Evolutionary conservation across 371 early-diverging fungal genomes (phyloP).

Genomic region (Catenaria anguillulae): DNA sequence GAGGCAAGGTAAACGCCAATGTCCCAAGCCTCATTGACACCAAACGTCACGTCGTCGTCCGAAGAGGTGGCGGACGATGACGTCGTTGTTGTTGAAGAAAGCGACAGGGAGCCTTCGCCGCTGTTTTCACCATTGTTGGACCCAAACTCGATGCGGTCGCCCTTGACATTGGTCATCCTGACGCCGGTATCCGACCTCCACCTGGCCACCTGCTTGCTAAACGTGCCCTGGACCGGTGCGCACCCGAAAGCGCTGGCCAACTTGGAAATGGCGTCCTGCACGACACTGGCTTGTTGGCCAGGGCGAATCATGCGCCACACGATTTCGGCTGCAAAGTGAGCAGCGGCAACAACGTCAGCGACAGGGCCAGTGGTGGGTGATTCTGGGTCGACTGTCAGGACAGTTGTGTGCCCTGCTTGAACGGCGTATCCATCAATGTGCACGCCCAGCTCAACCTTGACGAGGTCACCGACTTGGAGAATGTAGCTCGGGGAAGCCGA

Average conservation of each 20-base stretch:
- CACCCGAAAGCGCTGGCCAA: not conserved
- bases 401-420: conserved; percentile 66
- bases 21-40: conserved; percentile 1
- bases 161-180: too few relatives aligned
- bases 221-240: conserved; percentile 1
- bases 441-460: conserved; percentile 80
- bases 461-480: conserved; percentile 63
- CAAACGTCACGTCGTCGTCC: not conserved
- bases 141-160: too few relatives aligned
- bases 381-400: conserved; percentile 43
- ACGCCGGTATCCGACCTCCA: not conserved
- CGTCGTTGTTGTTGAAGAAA: too few relatives aligned
- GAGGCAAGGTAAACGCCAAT: not conserved
- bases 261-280: not conserved
- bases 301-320: conserved; percentile 55
- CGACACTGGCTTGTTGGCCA: conserved; percentile 38
- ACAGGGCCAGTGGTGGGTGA: conserved; percentile 55
- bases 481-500: too few relatives aligned
- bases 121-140: not conserved
- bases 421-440: conserved; percentile 88
- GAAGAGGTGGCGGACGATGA: not conserved
- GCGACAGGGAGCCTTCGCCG: too few relatives aligned
- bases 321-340: not conserved
- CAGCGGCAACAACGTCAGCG: conserved; percentile 51
- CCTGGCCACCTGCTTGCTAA: not conserved